Evolutionary conservation across 306 rosid species (phyloP).

Genomic region (Abrus pulchellus): DNA sequence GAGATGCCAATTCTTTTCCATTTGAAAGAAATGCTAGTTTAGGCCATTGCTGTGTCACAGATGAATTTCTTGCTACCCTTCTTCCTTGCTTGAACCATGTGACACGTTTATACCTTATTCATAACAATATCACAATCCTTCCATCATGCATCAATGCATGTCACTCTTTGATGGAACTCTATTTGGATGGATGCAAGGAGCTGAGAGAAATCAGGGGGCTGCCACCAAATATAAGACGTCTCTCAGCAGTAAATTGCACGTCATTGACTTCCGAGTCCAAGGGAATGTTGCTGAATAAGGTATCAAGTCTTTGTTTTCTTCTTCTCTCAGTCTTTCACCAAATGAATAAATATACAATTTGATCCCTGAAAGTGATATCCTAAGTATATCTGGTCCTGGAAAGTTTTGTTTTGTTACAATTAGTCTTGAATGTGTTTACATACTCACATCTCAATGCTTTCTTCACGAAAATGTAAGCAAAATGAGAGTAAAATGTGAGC

Average conservation of each 20-base stretch:
- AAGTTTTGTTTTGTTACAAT: no score
- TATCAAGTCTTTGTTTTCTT: neutral
- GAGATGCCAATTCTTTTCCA: neutral
- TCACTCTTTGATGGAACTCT: neutral
- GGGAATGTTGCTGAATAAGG: neutral
- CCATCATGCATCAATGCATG: constrained; percentile 7
- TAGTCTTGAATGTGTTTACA: no score
- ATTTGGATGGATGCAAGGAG: neutral
- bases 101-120: neutral
- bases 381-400: no score
- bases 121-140: neutral
- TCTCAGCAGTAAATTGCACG: neutral
- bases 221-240: neutral
- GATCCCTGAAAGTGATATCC: no score
- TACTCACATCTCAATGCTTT: no score
- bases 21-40: neutral
- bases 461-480: no score
- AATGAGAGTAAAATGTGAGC: no score
- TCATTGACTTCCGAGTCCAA: neutral
- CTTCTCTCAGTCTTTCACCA: neutral
- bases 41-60: neutral
- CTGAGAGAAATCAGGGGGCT: neutral
- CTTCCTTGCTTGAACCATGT: constrained; percentile 1
- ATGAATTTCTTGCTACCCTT: neutral
- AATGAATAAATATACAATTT: no score